Conservation (phyloP, 768 basidiomycete species). For the Lactarius psammicola region DNA sequence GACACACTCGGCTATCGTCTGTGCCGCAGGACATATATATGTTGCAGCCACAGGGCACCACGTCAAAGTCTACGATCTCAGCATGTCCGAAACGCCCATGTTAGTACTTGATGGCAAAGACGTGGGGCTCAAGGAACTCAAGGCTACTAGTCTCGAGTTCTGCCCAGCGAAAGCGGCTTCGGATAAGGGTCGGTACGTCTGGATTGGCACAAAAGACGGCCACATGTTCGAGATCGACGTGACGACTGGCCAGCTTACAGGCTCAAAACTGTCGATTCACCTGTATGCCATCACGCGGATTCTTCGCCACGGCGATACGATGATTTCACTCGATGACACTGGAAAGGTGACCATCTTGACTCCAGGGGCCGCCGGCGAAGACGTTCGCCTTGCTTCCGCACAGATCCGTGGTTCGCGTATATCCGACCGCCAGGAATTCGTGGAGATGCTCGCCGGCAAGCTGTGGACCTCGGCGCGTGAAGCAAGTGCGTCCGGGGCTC, state of each 20-base stretch:
- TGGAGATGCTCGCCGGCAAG: slow-evolving; percentile 65
- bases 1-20: slow-evolving; percentile 52
- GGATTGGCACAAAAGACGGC: slow-evolving; percentile 92
- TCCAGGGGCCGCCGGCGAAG: slow-evolving; percentile 40
- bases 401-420: slow-evolving; percentile 62
- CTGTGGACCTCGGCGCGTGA: slow-evolving; percentile 78
- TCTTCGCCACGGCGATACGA: slow-evolving; percentile 63
- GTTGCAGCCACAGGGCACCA: slow-evolving; percentile 59
- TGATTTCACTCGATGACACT: slow-evolving; percentile 81
- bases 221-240: slow-evolving; percentile 82
- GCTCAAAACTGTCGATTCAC: slow-evolving; percentile 62
- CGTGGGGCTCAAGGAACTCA: slow-evolving; percentile 60
- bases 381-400: slow-evolving; percentile 43
- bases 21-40: slow-evolving; percentile 55
- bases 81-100: slow-evolving; percentile 45
- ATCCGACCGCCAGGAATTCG: slow-evolving; percentile 81
- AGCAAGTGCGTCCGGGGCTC: slow-evolving; percentile 39
- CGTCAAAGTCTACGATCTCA: slow-evolving; percentile 62
- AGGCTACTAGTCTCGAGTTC: slow-evolving; percentile 78
- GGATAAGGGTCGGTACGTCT: slow-evolving; percentile 63
- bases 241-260: slow-evolving; percentile 53
- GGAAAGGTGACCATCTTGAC: slow-evolving; percentile 81
- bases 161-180: slow-evolving; percentile 46
- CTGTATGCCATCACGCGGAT: slow-evolving; percentile 65
- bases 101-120: slow-evolving; percentile 61